Base-by-base conservation (phyloP, 1,284 basidiomycete species). In the Anthracocystis panici-leucophaei region DNA sequence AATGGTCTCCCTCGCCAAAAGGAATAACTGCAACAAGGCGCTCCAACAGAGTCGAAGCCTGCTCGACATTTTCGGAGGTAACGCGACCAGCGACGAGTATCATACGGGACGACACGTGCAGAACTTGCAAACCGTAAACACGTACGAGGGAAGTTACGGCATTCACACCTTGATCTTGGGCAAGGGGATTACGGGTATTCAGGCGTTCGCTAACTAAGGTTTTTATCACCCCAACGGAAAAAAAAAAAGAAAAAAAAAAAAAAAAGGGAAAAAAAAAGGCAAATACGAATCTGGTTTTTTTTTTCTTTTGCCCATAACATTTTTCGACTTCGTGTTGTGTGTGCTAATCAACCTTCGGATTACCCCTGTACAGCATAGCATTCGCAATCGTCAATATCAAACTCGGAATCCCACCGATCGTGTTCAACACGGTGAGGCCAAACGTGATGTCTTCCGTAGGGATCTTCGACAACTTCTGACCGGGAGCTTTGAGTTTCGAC, bases 11-110 rank as follows among this genome's bases (percentile, higher is more conserved):
- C 88, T 97, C 81, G 89, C 97, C 74, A 99, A 99, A 89, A 89
- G 94, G 75, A 98, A 98, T 85, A 98, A 97, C 82, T 96, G 94
- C 82, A 93, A 93, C 20, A 95, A 95, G 87, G 95, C 95, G 1
- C 87, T 82, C 20, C 53, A 71, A 31, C 77, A 81, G 49, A 54
- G 69, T 3, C 51, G 81, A 16, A 75, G 59, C 16, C 65, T 82
- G 41, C 92, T 21, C 54, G 87, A 97, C 93, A 98, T 84, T 91
- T 79, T 80, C 49, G 80, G 81, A 5, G 81, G 81, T 18, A 83
- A 83, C 40, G 78, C 79, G 79, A 92, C 80, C 10, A 69, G 65
- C 7, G 81, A 83, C 60, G 81, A 83, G 67, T 83, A 83, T 57
- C 57, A 57, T 12, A 60, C 54, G 5, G 69, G 68, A 3, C 58